These are phyloP conservation scores for Dalechampia spathulata DNA, from an alignment of 441 rosid genomes.

Conservation along the genomic window DNA sequence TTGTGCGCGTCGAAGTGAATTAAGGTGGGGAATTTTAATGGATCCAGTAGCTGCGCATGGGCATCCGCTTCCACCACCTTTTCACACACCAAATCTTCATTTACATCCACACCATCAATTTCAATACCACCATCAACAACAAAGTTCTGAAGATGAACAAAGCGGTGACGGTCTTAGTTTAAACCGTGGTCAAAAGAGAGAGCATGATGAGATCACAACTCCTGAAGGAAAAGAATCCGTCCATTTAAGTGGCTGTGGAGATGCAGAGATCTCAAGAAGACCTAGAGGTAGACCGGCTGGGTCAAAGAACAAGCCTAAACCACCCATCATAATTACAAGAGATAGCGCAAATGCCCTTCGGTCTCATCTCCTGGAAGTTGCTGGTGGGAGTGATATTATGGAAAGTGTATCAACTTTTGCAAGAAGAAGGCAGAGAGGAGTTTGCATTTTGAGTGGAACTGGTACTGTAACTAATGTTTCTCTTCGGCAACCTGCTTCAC, in stretches of 20 bases:
- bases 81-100: conserved; percentile 63
- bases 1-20: conserved; percentile 6
- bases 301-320: conserved; percentile 75
- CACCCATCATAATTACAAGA: conserved; percentile 73
- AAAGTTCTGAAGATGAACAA: conserved; percentile 43
- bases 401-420: conserved; percentile 68
- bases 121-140: conserved; percentile 30
- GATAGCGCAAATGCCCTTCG: conserved; percentile 87
- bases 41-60: conserved; percentile 62
- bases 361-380: conserved; percentile 83
- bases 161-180: conserved; percentile 20
- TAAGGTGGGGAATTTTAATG: conserved; percentile 34
- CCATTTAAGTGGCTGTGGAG: conserved; percentile 16
- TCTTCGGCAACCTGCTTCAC: conserved; percentile 62
- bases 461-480: conserved; percentile 80
- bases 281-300: conserved; percentile 85
- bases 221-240: conserved; percentile 29
- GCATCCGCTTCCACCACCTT: conserved; percentile 75
- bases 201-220: conserved; percentile 39
- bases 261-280: conserved; percentile 50
- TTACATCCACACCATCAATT: conserved; percentile 59
- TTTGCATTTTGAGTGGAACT: conserved; percentile 72
- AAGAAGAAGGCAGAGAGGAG: conserved; percentile 62
- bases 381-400: conserved; percentile 61
- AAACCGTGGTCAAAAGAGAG: conserved; percentile 49